Evolutionary conservation across 2,329 filamentous ascomycete species (phyloP), one percentile per base, ranked within the genome.

Genomic region (Fusarium sp.): DNA sequence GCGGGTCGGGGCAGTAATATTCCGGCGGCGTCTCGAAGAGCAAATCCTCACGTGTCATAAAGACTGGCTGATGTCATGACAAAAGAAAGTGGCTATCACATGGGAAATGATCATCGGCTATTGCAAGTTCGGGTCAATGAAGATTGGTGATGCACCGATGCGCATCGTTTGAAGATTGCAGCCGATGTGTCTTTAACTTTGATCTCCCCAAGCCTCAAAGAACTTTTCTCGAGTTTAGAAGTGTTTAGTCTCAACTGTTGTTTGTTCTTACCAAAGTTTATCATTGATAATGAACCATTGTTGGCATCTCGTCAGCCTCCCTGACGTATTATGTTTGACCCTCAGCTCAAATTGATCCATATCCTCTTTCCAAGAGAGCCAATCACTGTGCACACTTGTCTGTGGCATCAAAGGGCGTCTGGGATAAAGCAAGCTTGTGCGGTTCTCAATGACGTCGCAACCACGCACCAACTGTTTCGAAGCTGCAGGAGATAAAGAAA

Each of bases 361-460:
- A 34, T 52, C 53, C 31, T 39, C 24, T 58, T 53, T 56, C 17
- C 17, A 24, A 31, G 18, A 38, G 18, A 40, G 15, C 67, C 52
- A 67, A 68, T 71, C 59, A 68, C 18, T 38, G 53, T 7, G 56
- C 31, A 38, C 53, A 31, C 9, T 38, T 51, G 63, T 55, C 45
- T 63, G 48, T 54, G 43, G 38, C 58, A 50, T 49, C 55, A 56
- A 57, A 54, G 57, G 59, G 49, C 33, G 39, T 46, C 58, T 48
- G 52, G 51, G 52, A 44, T 39, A 72, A 74, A 74, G 52, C 72
- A 75, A 72, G 72, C 67, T 70, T 64, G 36, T 50, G 50, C 36
- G 17, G 48, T 58, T 46, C 52, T 66, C 57, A 55, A 75, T 75
- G 73, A 75, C 73, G 73, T 75, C 71, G 68, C 48, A 49, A 31